These are phyloP conservation scores for Penicillium soppii DNA, from an alignment of 495 filamentous ascomycete genomes.

Conservation along the genomic window DNA sequence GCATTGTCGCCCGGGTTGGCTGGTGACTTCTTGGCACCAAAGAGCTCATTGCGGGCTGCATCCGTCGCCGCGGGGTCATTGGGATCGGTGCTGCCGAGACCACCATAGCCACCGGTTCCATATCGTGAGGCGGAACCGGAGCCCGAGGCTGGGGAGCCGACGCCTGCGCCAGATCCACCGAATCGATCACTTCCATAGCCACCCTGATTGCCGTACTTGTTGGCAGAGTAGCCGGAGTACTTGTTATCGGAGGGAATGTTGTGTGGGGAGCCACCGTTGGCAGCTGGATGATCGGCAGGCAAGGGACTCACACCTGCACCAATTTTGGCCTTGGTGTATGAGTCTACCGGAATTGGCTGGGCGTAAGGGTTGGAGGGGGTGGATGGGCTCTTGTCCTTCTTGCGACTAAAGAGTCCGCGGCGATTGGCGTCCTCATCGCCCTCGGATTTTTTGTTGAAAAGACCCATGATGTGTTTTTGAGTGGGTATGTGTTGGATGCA, in stretches of 20 bases:
- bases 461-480: constrained; percentile 61
- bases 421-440: constrained; percentile 58
- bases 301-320: constrained; percentile 41
- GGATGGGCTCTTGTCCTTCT: constrained; percentile 59
- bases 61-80: constrained; percentile 51
- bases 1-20: constrained; percentile 38
- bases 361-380: constrained; percentile 65
- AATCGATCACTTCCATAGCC: constrained; percentile 69
- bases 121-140: constrained; percentile 37
- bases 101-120: constrained; percentile 72
- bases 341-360: constrained; percentile 56
- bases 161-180: constrained; percentile 34
- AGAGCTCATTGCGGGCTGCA: constrained; percentile 60
- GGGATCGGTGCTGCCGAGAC: constrained; percentile 57
- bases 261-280: constrained; percentile 28
- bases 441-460: constrained; percentile 66
- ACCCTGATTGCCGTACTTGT: constrained; percentile 59
- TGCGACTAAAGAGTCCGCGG: constrained; percentile 57
- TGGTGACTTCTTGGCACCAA: constrained; percentile 58
- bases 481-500: constrained; percentile 1
- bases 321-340: constrained; percentile 62
- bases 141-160: constrained; percentile 20
- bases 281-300: constrained; percentile 37
- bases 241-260: constrained; percentile 49
- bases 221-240: constrained; percentile 55